Evolutionary conservation across 257 asterid genomes (phyloP), one percentile per base, ranked within the genome.

Genomic region (Salvia splendens): DNA sequence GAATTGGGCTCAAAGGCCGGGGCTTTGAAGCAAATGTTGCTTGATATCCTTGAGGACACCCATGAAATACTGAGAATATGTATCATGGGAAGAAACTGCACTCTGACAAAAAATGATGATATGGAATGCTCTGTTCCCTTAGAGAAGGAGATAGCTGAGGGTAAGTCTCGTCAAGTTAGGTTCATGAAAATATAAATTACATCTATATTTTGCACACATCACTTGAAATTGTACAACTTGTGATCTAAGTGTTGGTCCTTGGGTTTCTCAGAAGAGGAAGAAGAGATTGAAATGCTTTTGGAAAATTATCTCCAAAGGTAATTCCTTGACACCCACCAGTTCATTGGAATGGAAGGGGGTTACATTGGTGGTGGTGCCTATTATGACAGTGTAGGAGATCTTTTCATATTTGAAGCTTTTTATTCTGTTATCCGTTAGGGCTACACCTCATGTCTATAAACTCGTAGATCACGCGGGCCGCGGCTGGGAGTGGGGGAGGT

Each of bases 271-370:
- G 99, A 94, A 73, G 95, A 94, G 75, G 99, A 94, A 79, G 99
- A 94, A 80, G 99, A 94, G 81, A 94, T 94, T 70, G 99, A 94
- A 83, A 94, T 94, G 99, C 95, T 94, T 59, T 62, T 94, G 83
- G 99, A 94, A 76, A 94, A 94, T 75, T 94, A 84, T 83, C 95
- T 94, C 75, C 99, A 94, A 71, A 85, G 99, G 99, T 94, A 64
- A 70, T 70, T 68, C 52, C 72, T 45, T 53, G 41, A 11, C 57
- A 66, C 67, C 6, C 1, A 24, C 2, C 30, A 24, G 30, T 24
- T 24, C 30, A 24, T 24, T 24, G 30, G 30, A 24, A 24, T 24
- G 2, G 30, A 24, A 24, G 30, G 30, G 30, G 30, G 30, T 24
- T 24, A 24, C 30, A 24, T 24, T 24, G 1, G 30, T 24, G 1